A percentile compares a stretch with the other conserved stretches of the same genome.
Evolutionary conservation across 2,329 filamentous ascomycete species (phyloP).

Genomic region (Xylariaceae sp.): DNA sequence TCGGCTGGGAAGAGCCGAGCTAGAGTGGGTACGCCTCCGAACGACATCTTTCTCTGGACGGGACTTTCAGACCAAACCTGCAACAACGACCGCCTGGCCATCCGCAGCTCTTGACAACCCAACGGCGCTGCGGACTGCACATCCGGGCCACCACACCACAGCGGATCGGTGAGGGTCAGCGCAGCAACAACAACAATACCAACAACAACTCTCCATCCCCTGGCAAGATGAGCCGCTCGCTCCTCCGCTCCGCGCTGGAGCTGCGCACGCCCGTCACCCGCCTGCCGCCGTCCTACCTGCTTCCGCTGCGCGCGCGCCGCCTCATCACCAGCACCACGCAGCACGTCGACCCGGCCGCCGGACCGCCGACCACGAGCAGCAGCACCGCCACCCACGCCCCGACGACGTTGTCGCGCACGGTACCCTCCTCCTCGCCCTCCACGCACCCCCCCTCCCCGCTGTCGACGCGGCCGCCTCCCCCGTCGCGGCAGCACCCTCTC

Average conservation of each 20-base stretch:
- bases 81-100: too few species aligned
- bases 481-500: slow-evolving; percentile 18
- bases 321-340: slow-evolving; percentile 21
- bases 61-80: too few species aligned
- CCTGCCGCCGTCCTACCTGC: slow-evolving; percentile 43
- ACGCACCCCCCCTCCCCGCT: slow-evolving; percentile 3
- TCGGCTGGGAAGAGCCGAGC: too few species aligned
- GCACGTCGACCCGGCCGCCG: slow-evolving; percentile 21
- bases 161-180: too few species aligned
- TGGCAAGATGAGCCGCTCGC: slow-evolving; percentile 47
- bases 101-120: too few species aligned
- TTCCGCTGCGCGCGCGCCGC: slow-evolving; percentile 37
- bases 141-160: too few species aligned
- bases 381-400: slow-evolving; percentile 6
- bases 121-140: too few species aligned
- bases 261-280: slow-evolving; percentile 38
- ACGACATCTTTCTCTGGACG: too few species aligned
- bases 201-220: too few species aligned
- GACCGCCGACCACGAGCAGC: slow-evolving; percentile 17
- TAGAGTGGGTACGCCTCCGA: too few species aligned
- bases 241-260: slow-evolving; percentile 58
- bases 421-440: neutral
- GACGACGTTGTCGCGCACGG: neutral
- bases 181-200: too few species aligned
- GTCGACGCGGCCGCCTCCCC: slow-evolving; percentile 21